phyloP scores from a whole-genome alignment of 805 yeast species.

The Zygoascus flipseniorum region DNA sequence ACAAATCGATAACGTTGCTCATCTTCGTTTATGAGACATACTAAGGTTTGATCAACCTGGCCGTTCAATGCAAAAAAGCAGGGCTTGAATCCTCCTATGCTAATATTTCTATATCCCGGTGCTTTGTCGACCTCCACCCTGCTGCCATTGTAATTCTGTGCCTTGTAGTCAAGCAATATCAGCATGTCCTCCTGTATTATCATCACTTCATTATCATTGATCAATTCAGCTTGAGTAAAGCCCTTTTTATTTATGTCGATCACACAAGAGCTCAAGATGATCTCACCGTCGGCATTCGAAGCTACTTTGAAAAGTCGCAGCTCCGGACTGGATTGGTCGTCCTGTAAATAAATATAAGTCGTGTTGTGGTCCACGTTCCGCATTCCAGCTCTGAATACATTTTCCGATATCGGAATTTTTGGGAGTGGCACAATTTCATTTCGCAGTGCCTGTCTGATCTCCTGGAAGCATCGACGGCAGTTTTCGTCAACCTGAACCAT shows the following conservation, averaged over 20 bases:
- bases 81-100: slow-evolving; percentile 2
- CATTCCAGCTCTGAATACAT: not conserved
- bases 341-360: not conserved
- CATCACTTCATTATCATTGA: slow-evolving; percentile 8
- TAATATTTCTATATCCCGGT: not conserved
- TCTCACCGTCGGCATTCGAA: not conserved
- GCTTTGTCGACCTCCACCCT: not conserved
- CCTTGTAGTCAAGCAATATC: not conserved
- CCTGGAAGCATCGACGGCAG: slow-evolving; percentile 3
- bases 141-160: not conserved
- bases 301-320: not conserved
- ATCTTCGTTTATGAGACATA: slow-evolving; percentile 8
- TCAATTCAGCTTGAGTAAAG: slow-evolving; percentile 8
- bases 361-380: not conserved
- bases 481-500: not conserved
- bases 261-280: not conserved
- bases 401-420: not conserved
- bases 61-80: slow-evolving; percentile 11
- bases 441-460: slow-evolving; percentile 3
- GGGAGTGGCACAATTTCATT: not conserved
- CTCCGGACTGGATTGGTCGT: not conserved
- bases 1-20: slow-evolving; percentile 10
- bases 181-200: slow-evolving; percentile 3
- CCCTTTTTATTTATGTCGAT: not conserved
- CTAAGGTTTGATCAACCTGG: slow-evolving; percentile 7